phyloP scores from a whole-genome alignment of 176 grass and related monocot genomes.

The Carex parvula region DNA sequence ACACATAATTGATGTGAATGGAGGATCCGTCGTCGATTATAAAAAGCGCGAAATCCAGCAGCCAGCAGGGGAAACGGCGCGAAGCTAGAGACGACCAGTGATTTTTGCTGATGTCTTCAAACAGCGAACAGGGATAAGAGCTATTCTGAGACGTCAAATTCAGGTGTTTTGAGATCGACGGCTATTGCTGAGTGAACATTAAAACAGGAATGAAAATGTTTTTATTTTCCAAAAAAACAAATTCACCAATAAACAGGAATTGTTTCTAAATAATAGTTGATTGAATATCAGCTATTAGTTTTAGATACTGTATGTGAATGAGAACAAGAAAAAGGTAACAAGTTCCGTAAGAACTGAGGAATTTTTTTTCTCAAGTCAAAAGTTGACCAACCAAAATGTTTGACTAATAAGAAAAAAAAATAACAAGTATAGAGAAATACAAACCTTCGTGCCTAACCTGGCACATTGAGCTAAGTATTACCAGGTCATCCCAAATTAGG shows the following conservation, averaged over 20 bases:
- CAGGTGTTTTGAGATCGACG: background rate
- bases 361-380: background rate
- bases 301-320: background rate
- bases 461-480: background rate
- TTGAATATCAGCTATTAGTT: background rate
- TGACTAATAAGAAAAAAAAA: background rate
- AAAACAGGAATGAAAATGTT: background rate
- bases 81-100: background rate
- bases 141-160: background rate
- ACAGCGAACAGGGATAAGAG: background rate
- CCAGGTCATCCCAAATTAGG: background rate
- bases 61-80: background rate
- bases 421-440: background rate
- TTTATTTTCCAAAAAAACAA: background rate
- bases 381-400: background rate
- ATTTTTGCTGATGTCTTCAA: background rate
- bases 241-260: background rate
- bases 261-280: background rate
- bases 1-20: background rate
- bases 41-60: background rate
- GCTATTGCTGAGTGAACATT: background rate
- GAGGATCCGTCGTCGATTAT: background rate
- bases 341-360: background rate
- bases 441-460: slow-evolving; percentile 4
- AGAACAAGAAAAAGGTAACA: background rate